Evolutionary conservation across 2,329 filamentous ascomycete genomes (phyloP), one percentile per base, ranked within the genome.

Genomic region (Blastomyces emzantsi): DNA sequence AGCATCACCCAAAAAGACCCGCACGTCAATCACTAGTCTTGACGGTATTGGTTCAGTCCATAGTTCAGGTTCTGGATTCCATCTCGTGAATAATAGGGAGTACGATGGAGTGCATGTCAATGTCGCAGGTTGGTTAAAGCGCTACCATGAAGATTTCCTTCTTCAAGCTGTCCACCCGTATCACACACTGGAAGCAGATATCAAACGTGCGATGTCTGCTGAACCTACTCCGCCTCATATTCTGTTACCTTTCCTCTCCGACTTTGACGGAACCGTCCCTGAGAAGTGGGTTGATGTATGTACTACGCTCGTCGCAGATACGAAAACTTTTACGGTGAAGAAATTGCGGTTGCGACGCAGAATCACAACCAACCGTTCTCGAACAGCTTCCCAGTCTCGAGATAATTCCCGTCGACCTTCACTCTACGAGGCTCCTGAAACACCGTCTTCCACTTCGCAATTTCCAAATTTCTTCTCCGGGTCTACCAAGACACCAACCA

Each of bases 131-230:
- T 85, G 82, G 80, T 70, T 86, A 28, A 81, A 79, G 64, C 74
- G 74, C 11, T 85, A 83, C 66, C 84, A 86, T 69, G 80, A 83
- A 64, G 83, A 86, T 69, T 86, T 85, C 67, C 76, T 80, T 11
- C 77, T 86, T 1, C 83, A 86, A 71, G 83, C 81, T 17, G 82
- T 85, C 47, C 79, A 79, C 47, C 82, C 82, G 2, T 85, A 85
- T 64, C 67, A 73, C 3, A 74, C 77, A 22, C 70, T 85, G 5
- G 79, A 82, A 68, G 76, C 78, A 19, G 83, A 86, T 58, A 80
- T 86, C 66, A 82, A 79, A 68, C 76, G 77, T 54, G 80, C 82
- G 7, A 85, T 86, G 83, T 77, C 77, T 55, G 77, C 81, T 11
- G 83, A 85, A 66, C 79, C 81, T 2, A 81, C 79, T 11, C 75